Evolutionary conservation across 495 filamentous ascomycete species (phyloP).

Genomic region (Penicillium roqueforti): DNA sequence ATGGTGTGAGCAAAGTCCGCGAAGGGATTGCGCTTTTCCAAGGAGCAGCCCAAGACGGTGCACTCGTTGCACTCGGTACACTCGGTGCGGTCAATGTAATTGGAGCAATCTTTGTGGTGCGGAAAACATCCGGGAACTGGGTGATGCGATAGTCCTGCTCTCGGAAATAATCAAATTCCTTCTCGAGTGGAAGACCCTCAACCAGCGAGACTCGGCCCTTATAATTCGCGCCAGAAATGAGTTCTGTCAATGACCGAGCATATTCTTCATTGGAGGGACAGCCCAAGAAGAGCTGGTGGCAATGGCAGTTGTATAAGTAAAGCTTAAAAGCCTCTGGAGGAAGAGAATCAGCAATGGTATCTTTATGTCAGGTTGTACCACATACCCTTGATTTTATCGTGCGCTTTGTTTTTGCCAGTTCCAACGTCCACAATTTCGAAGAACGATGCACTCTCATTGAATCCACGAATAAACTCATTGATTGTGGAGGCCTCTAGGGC

Average conservation of each 20-base stretch:
- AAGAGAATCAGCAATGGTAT: slow-evolving; percentile 11
- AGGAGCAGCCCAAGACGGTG: slow-evolving; percentile 35
- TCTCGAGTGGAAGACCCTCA: slow-evolving; percentile 68
- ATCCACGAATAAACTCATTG: slow-evolving; percentile 69
- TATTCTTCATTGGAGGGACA: slow-evolving; percentile 75
- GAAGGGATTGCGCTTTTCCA: slow-evolving; percentile 38
- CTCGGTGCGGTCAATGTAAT: not conserved
- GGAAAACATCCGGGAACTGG: slow-evolving; percentile 64
- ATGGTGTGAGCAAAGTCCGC: slow-evolving; percentile 35
- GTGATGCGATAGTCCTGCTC: slow-evolving; percentile 51
- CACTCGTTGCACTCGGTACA: slow-evolving; percentile 7
- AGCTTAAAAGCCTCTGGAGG: slow-evolving; percentile 64
- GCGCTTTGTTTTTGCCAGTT: slow-evolving; percentile 60
- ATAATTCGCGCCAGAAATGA: slow-evolving; percentile 50
- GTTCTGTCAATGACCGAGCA: slow-evolving; percentile 60
- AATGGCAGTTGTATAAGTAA: slow-evolving; percentile 65
- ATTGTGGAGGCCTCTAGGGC: slow-evolving; percentile 49
- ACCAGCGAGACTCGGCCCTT: slow-evolving; percentile 64
- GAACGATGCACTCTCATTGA: slow-evolving; percentile 64
- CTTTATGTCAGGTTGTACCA: slow-evolving; percentile 5
- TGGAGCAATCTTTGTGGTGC: slow-evolving; percentile 51
- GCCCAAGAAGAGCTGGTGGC: slow-evolving; percentile 76
- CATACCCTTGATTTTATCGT: slow-evolving; percentile 73
- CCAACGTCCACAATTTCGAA: slow-evolving; percentile 79
- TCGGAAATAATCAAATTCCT: slow-evolving; percentile 53